Conservation (phyloP, 805 yeast genomes). For the Spathaspora arborariae region DNA sequence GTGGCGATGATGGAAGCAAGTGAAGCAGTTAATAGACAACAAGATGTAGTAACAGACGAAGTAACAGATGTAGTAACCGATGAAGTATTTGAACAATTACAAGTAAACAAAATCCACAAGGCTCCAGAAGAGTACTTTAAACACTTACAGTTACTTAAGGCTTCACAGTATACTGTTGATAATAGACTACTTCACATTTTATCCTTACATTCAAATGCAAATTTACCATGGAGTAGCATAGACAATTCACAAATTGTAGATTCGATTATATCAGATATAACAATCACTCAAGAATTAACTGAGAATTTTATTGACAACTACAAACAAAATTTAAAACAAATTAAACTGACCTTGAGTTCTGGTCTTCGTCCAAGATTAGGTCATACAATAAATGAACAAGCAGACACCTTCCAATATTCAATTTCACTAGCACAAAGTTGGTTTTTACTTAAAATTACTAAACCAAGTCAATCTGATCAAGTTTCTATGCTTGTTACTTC, state of each 20-base stretch:
- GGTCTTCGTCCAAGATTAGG: conserved; percentile 19
- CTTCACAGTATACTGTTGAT: background rate
- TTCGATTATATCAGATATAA: background rate
- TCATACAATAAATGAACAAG: too few relatives aligned
- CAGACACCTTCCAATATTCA: background rate
- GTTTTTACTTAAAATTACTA: background rate
- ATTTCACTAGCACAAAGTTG: conserved; percentile 1
- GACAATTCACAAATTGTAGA: conserved; percentile 10
- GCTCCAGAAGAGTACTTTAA: background rate
- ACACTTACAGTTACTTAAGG: conserved; percentile 1
- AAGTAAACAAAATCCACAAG: background rate
- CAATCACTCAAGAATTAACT: background rate
- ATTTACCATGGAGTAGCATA: conserved; percentile 25
- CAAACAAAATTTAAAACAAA: conserved; percentile 2
- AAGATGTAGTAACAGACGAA: background rate
- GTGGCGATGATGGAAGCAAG: too few relatives aligned
- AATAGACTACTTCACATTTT: conserved; percentile 3
- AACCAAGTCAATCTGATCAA: background rate
- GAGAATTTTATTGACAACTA: background rate
- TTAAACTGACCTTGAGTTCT: background rate
- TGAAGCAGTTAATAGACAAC: too few relatives aligned
- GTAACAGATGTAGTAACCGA: too few relatives aligned
- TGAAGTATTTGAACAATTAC: background rate
- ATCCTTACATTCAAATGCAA: conserved; percentile 23
- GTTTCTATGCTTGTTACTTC: background rate